Evolutionary conservation across 345 rosid species (phyloP).

Genomic region (Sisymbrium altissimum): DNA sequence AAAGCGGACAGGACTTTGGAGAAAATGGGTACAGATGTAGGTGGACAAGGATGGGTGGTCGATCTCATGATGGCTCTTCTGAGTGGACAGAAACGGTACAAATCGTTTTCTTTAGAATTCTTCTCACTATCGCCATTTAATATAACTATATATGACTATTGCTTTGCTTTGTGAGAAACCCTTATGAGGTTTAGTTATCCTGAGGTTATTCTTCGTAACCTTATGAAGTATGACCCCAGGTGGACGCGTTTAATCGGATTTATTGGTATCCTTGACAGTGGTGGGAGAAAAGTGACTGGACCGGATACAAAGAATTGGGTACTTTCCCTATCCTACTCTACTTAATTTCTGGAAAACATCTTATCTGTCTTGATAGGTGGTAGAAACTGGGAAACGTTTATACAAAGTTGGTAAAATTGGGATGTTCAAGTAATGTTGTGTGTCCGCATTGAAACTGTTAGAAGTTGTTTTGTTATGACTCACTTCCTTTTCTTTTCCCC

Average conservation of each 20-base stretch:
- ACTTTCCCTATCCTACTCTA: constrained; percentile 22
- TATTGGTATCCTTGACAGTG: constrained; percentile 94
- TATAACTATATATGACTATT: neutral
- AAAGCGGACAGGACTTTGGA: constrained; percentile 82
- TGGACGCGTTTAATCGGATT: constrained; percentile 73
- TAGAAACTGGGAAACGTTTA: neutral
- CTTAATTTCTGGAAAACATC: constrained; percentile 4
- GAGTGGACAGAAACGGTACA: constrained; percentile 97
- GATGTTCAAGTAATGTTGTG: neutral
- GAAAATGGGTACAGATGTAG: constrained; percentile 93
- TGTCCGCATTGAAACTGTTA: neutral
- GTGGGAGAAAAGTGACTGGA: constrained; percentile 99
- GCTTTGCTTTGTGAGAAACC: neutral
- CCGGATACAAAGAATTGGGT: constrained; percentile 98
- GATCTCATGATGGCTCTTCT: constrained; percentile 66
- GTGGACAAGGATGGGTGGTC: constrained; percentile 98
- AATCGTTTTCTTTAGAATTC: too few species aligned
- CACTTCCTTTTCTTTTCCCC: neutral
- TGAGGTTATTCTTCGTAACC: constrained; percentile 46
- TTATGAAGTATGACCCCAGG: constrained; percentile 54
- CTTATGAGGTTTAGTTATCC: neutral
- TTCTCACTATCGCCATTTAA: neutral
- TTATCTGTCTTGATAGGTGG: neutral
- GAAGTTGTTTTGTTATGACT: too few species aligned
- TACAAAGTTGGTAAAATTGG: neutral